These are phyloP conservation scores for Casuarina glauca DNA, from an alignment of 306 rosid genomes.

Conservation along the genomic window DNA sequence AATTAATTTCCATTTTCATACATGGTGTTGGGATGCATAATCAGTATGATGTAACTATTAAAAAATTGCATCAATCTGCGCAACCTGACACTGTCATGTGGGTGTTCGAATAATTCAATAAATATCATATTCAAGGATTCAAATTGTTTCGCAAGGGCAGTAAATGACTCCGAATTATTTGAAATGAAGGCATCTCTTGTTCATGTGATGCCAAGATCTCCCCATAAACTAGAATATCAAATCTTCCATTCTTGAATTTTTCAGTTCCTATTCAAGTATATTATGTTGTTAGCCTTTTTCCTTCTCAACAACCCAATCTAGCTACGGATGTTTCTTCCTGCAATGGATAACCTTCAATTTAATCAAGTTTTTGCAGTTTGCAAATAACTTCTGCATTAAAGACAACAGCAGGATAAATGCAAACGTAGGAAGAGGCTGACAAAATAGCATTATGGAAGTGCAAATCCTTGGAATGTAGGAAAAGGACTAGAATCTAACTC, in stretches of 20 bases:
- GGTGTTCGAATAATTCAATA: background rate
- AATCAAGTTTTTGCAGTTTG: background rate
- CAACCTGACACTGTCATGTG: background rate
- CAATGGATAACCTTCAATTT: background rate
- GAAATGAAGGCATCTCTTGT: background rate
- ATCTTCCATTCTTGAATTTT: background rate
- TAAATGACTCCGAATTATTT: background rate
- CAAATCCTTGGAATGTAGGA: background rate
- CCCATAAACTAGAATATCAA: background rate
- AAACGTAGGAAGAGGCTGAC: constrained; percentile 27
- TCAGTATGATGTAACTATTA: background rate
- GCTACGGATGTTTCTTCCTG: background rate
- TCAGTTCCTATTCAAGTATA: background rate
- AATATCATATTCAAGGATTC: background rate
- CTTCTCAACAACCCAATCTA: background rate
- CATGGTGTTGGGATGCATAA: background rate
- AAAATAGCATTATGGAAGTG: constrained; percentile 26
- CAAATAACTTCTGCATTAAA: background rate
- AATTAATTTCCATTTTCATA: background rate
- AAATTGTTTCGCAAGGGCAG: background rate
- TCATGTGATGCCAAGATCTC: background rate
- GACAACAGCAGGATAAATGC: constrained; percentile 9
- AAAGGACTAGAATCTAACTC: constrained; percentile 27
- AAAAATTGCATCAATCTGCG: background rate
- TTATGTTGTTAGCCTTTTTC: background rate